A percentile compares a stretch with the other conserved stretches of the same genome.
phyloP scores from a whole-genome alignment of 2,329 filamentous ascomycete species.

The Xenoacremonium recifei region DNA sequence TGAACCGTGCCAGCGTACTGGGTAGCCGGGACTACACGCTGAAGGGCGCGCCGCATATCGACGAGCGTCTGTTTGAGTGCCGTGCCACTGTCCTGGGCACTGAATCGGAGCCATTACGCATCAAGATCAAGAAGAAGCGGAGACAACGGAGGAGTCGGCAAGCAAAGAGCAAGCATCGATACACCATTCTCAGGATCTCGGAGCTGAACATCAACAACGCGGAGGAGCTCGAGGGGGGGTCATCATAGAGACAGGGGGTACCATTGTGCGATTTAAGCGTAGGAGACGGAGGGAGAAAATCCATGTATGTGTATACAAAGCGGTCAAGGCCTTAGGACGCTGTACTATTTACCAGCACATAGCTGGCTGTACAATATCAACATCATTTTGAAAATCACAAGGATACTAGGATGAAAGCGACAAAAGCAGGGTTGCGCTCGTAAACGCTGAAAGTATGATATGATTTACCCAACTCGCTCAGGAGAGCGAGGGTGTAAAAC shows the following conservation, averaged over 20 bases:
- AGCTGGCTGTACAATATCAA: slow-evolving; percentile 30
- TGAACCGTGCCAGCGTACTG: slow-evolving; percentile 80
- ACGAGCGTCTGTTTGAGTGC: slow-evolving; percentile 81
- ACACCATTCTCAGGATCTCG: slow-evolving; percentile 81
- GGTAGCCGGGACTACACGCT: slow-evolving; percentile 90
- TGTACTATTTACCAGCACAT: slow-evolving; percentile 26
- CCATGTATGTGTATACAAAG: slow-evolving; percentile 23
- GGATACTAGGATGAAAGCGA: no score
- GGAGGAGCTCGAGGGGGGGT: slow-evolving; percentile 36
- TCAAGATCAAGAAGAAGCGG: slow-evolving; percentile 80
- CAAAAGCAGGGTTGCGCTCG: no score
- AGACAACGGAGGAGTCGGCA: slow-evolving; percentile 71
- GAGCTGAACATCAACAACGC: slow-evolving; percentile 66
- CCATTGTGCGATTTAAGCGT: slow-evolving; percentile 8
- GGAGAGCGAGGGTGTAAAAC: no score
- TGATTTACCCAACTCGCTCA: slow-evolving; percentile 19
- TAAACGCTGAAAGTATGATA: slow-evolving; percentile 20
- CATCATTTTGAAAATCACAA: slow-evolving; percentile 18
- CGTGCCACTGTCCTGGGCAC: slow-evolving; percentile 80
- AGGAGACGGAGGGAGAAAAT: slow-evolving; percentile 10
- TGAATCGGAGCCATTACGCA: slow-evolving; percentile 75
- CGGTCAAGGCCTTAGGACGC: slow-evolving; percentile 19
- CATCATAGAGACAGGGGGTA: slow-evolving; percentile 7
- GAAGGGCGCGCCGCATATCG: slow-evolving; percentile 77
- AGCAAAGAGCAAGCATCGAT: slow-evolving; percentile 86